Percentiles rank a stretch among this genome's conserved stretches.
Evolutionary conservation across 2,329 filamentous ascomycete species (phyloP).

Genomic region (Aspergillus terreus): DNA sequence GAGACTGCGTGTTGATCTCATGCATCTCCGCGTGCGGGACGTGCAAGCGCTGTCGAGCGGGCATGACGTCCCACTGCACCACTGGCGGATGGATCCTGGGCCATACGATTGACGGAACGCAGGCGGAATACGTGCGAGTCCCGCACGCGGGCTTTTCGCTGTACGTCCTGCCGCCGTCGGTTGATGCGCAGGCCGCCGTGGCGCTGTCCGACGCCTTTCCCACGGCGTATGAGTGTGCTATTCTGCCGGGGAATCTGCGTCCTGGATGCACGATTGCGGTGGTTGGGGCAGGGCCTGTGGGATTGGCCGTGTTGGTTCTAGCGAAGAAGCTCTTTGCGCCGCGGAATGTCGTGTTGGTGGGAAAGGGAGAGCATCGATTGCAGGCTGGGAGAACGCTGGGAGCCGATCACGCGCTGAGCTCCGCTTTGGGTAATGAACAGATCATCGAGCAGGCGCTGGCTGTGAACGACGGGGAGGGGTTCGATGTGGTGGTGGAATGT

Average conservation of each 20-base stretch:
- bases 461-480: conserved; percentile 50
- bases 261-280: conserved; percentile 53
- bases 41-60: conserved; percentile 50
- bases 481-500: conserved; percentile 57
- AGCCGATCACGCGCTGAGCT: conserved; percentile 43
- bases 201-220: conserved; percentile 55
- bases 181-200: conserved; percentile 37
- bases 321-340: conserved; percentile 54
- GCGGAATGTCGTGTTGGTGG: conserved; percentile 49
- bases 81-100: conserved; percentile 56
- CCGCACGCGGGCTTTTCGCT: conserved; percentile 51
- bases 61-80: conserved; percentile 54
- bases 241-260: conserved; percentile 49
- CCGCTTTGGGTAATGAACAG: conserved; percentile 35
- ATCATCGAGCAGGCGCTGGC: conserved; percentile 38
- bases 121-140: conserved; percentile 55
- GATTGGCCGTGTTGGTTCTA: conserved; percentile 52
- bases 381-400: conserved; percentile 48
- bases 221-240: conserved; percentile 55
- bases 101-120: conserved; percentile 51
- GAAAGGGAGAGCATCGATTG: conserved; percentile 48
- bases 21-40: conserved; percentile 51
- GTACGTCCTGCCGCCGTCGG: conserved; percentile 41
- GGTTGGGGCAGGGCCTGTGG: conserved; percentile 55
- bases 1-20: conserved; percentile 52